Percentiles rank a stretch among this genome's conserved stretches.
These are phyloP conservation scores for Chalaropsis ovoidea DNA, from an alignment of 2,329 filamentous ascomycete genomes.

Conservation along the genomic window DNA sequence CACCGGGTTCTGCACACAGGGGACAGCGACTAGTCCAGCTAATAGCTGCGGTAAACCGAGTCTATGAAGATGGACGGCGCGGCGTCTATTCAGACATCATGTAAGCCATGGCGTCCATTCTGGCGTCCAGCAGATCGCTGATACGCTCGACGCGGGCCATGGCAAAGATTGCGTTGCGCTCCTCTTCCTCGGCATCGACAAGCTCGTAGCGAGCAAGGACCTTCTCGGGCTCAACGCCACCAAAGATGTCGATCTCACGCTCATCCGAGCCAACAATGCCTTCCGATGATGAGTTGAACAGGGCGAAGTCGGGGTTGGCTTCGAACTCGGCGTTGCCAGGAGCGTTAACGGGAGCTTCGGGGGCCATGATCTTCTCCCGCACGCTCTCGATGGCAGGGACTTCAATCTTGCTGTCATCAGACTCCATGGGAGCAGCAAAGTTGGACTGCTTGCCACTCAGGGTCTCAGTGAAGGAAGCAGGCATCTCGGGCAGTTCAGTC, in stretches of 20 bases:
- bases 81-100: constrained; percentile 10
- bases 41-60: constrained; percentile 15
- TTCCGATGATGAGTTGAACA: constrained; percentile 42
- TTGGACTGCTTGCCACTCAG: constrained; percentile 63
- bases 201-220: constrained; percentile 52
- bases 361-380: constrained; percentile 32
- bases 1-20: constrained; percentile 16
- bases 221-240: constrained; percentile 54
- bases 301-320: constrained; percentile 50
- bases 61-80: background rate
- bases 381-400: constrained; percentile 44
- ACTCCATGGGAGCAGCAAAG: constrained; percentile 39
- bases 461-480: constrained; percentile 48
- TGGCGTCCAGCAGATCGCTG: constrained; percentile 30
- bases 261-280: constrained; percentile 32
- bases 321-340: constrained; percentile 48
- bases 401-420: constrained; percentile 48
- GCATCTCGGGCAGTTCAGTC: constrained; percentile 57
- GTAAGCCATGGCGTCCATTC: constrained; percentile 24
- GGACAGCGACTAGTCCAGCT: constrained; percentile 25
- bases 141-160: constrained; percentile 44
- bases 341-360: constrained; percentile 30
- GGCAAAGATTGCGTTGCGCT: constrained; percentile 36
- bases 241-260: constrained; percentile 41
- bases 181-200: constrained; percentile 47